These are phyloP conservation scores for Cladophialophora bantiana DNA, from an alignment of 2,329 filamentous ascomycete genomes.

Conservation along the genomic window DNA sequence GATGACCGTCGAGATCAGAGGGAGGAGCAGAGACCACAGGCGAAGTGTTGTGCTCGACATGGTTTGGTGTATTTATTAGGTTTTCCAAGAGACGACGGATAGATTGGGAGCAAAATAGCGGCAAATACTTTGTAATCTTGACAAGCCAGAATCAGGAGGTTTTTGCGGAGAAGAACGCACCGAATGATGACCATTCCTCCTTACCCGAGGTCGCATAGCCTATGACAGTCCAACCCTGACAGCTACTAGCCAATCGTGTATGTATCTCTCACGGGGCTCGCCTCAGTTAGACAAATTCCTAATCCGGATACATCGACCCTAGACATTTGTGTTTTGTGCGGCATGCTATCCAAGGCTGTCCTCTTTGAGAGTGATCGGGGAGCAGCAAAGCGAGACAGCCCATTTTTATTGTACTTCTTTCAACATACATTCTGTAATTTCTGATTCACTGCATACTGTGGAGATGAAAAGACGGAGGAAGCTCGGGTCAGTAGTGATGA, in stretches of 20 bases:
- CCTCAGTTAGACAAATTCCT: no score
- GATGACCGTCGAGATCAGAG: slow-evolving; percentile 20
- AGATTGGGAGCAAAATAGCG: background rate
- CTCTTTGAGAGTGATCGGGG: no score
- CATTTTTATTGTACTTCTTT: no score
- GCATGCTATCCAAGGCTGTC: no score
- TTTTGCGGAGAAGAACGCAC: slow-evolving; percentile 11
- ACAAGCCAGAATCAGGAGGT: background rate
- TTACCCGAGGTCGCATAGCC: slow-evolving; percentile 9
- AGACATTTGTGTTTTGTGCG: no score
- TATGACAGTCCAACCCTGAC: slow-evolving; percentile 3
- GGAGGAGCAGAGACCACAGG: slow-evolving; percentile 22
- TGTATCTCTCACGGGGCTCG: no score
- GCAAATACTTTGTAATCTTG: background rate
- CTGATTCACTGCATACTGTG: background rate
- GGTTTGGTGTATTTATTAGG: background rate
- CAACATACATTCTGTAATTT: background rate
- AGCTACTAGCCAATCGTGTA: background rate
- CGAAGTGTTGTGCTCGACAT: slow-evolving; percentile 17
- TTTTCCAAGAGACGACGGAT: background rate
- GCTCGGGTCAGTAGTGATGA: background rate
- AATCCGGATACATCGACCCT: no score
- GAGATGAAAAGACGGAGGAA: background rate
- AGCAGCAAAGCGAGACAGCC: no score
- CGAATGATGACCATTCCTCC: background rate